These are phyloP conservation scores for Verbena officinalis DNA, from an alignment of 257 asterid species.

Conservation along the genomic window DNA sequence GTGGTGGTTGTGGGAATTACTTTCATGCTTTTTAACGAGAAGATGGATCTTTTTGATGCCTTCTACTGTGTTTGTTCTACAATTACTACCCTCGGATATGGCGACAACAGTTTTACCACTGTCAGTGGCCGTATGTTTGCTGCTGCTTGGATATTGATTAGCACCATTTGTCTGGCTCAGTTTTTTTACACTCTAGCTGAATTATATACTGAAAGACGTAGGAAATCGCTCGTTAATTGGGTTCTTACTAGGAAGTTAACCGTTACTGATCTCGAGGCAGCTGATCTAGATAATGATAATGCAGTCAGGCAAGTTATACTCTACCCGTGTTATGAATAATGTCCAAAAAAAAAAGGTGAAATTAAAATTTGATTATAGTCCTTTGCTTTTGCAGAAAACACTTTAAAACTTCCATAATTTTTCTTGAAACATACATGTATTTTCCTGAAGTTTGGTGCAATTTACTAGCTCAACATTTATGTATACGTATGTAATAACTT, in stretches of 20 bases:
- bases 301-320: constrained; percentile 50
- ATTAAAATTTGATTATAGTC: too few relatives aligned
- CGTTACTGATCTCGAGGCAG: constrained; percentile 71
- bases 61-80: constrained; percentile 81
- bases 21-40: constrained; percentile 54
- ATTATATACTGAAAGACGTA: constrained; percentile 61
- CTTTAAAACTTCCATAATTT: too few relatives aligned
- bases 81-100: constrained; percentile 82
- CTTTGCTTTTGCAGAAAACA: too few relatives aligned
- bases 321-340: background rate
- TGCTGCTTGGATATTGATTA: constrained; percentile 69
- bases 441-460: too few relatives aligned
- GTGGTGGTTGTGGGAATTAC: constrained; percentile 49
- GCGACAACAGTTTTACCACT: constrained; percentile 84
- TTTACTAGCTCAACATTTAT: too few relatives aligned
- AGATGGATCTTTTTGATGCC: constrained; percentile 61
- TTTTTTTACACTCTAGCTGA: constrained; percentile 67
- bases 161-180: constrained; percentile 81
- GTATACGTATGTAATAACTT: too few relatives aligned
- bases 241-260: constrained; percentile 69
- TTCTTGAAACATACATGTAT: too few relatives aligned
- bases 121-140: constrained; percentile 71
- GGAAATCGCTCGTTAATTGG: constrained; percentile 54
- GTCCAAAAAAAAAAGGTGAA: too few relatives aligned
- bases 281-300: constrained; percentile 75